phyloP scores from a whole-genome alignment of 768 basidiomycete species.

The Tylopilus sp. region DNA sequence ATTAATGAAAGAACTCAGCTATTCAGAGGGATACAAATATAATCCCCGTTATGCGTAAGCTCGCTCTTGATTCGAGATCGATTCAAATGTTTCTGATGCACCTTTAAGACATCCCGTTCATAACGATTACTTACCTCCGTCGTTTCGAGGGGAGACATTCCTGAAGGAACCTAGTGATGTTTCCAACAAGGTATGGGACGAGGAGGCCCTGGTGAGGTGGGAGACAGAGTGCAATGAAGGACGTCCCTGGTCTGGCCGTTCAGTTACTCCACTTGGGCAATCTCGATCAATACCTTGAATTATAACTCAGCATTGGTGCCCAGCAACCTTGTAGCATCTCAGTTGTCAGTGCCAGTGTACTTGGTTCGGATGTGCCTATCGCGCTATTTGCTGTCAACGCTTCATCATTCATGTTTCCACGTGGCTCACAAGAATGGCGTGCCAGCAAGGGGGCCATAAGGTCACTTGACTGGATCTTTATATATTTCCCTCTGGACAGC shows the following conservation, averaged over 20 bases:
- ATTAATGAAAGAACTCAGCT: slow-evolving; percentile 68
- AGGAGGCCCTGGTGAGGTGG: slow-evolving; percentile 52
- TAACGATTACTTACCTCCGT: slow-evolving; percentile 57
- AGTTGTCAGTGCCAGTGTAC: slow-evolving; percentile 1
- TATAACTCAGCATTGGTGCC: background rate
- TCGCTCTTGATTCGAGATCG: slow-evolving; percentile 13
- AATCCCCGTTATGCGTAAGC: slow-evolving; percentile 56
- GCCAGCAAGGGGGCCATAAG: no score
- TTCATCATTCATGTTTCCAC: no score
- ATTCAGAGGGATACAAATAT: slow-evolving; percentile 60
- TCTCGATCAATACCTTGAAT: background rate
- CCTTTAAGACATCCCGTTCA: slow-evolving; percentile 56
- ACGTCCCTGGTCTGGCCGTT: slow-evolving; percentile 44
- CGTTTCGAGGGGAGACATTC: slow-evolving; percentile 43
- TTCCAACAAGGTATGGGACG: slow-evolving; percentile 56
- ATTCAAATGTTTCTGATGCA: background rate
- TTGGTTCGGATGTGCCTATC: no score
- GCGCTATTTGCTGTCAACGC: no score
- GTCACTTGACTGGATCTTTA: no score
- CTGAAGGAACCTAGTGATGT: slow-evolving; percentile 42
- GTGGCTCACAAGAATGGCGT: no score
- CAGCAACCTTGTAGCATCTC: no score
- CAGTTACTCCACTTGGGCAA: background rate
- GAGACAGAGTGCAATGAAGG: slow-evolving; percentile 52
- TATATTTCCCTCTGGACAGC: no score